Base-by-base conservation (phyloP, 306 rosid species). In the Casuarina equisetifolia region DNA sequence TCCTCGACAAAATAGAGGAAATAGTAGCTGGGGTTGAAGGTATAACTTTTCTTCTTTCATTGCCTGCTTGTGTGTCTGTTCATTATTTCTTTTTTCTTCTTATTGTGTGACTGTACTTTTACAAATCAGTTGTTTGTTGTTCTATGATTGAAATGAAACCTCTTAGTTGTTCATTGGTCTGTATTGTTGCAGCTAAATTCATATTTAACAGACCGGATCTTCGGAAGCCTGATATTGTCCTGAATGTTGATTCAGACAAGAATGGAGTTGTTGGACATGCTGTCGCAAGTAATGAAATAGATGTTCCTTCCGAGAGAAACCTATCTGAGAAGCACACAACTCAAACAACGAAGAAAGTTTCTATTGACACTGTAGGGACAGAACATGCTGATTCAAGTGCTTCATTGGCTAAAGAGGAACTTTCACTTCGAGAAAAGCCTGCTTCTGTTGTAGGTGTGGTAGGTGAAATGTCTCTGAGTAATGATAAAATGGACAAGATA, bases 21-120 rank as follows among this genome's bases (percentile, higher is more conserved):
- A 75, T 44, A 74, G 80, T 92, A 84, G 90, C 96, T 43, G 92
- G 84, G 45, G 51, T 67, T 58, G 96, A 86, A 76, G 97, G 98
- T 94, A 77, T 44, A 55, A 39, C 55, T 45, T n/a, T 53, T 70
- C 49, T 25, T 50, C 9, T 20, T n/a, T 52, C 6, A 6, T 66
- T 66, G 48, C 12, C 1, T 66, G 50, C 32, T 42, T 40, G 71
- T 32, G 39, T 16, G 1, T 2, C n/a, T 0, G 16, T 54, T 11
- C 12, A 2, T 36, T 73, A 13, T 40, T 66, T 61, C 2, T 50
- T 25, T 9, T 53, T 7, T 36, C 12, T 13, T 66, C 8, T 40
- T 66, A 8, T 3, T 16, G 49, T 5, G 40, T 66, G 71, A 9
- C 4, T 39, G 32, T 66, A 32, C 48, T 3, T 61, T 35, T 58